Base-by-base conservation (phyloP, 768 basidiomycete species). In the Lentinula edodes region DNA sequence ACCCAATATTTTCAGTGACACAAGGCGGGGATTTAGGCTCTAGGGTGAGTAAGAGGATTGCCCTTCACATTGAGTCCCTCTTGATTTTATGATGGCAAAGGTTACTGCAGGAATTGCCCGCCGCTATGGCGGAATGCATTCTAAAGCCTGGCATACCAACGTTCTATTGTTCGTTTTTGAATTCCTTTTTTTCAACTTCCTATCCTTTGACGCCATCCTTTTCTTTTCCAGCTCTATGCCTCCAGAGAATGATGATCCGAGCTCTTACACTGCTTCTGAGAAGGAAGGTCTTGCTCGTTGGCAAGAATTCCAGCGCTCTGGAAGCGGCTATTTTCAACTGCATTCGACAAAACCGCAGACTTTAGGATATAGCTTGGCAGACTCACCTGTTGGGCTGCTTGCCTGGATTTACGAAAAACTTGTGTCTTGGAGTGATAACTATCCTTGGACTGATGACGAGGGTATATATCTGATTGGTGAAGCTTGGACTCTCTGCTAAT, bases 391-490 rank as follows among this genome's bases (percentile, higher is more conserved):
- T 2, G 80, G 80, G 1, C 28, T 75, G 8, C 70, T 75, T 34
- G 71, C 69, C 12, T 75, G 75, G 75, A 75, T 75, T 35, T 75
- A 72, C 51, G 74, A 75, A 54, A 74, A 74, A 42, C 51, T 75
- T 10, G 64, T 67, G 43, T 62, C 64, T 35, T 75, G 73, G 74
- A 66, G 74, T 0, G 80, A 80, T 53, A 50, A 64, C 0, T 81
- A 81, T 61, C 72, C 72, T 0, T 81, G 80, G 80, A 68, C 68
- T 15, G 78, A 81, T 54, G 80, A 81, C 8, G 80, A 81, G 65
- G 69, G 80, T 72, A 34, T 20, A 52, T n/a, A n/a, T 16, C 15
- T 52, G 39, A 18, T 28, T 13, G 20, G 8, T 13, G 6, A 41
- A 15, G 9, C 28, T 36, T 12, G 36, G 36, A 10, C 10, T 34